Base-by-base conservation (phyloP, 805 yeast species). In the Kazachstania kunashirensis region DNA sequence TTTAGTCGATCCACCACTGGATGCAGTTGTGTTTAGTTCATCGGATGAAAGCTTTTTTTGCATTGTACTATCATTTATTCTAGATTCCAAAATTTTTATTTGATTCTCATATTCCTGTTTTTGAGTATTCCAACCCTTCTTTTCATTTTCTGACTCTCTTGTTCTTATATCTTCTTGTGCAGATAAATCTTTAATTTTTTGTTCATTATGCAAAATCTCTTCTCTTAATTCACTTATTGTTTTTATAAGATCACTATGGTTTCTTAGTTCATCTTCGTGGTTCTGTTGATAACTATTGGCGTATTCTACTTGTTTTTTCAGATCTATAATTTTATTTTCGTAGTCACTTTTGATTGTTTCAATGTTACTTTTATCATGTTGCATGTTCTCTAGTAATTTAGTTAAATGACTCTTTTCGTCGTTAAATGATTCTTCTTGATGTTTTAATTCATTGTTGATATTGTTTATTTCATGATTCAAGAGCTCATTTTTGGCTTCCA, bases 21-120 rank as follows among this genome's bases (percentile, higher is more conserved):
- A 52, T 13, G 55, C 48, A 25, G 59, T 36, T 8, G 53, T 47
- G 40, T 79, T 89, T 19, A 85, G 57, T 55, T 84, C 92, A 44
- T 75, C 77, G 43, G 79, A 69, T 17, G 84, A 62, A 4, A 83
- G 65, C 34, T 73, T 66, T 51, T 84, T 82, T 52, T 84, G 94
- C 13, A 71, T 64, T 13, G 72, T 63, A 24, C 83, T 57, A 37
- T 79, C 88, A 16, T 70, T 66, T 15, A 72, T 51, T 42, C 76
- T 70, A 2, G 57, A 46, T 16, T 65, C 66, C 7, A 71, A 59
- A 16, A 54, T 44, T n/a, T 60, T 65, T 31, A 80, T 50, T 37
- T 75, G 73, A 29, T 66, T 69, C 37, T 71, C 75, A 19, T 67
- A 55, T 1, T 57, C 53, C 2, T 48, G 29, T 46, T 58, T 66